phyloP scores from a whole-genome alignment of 306 rosid species.

The Prunus mira region DNA sequence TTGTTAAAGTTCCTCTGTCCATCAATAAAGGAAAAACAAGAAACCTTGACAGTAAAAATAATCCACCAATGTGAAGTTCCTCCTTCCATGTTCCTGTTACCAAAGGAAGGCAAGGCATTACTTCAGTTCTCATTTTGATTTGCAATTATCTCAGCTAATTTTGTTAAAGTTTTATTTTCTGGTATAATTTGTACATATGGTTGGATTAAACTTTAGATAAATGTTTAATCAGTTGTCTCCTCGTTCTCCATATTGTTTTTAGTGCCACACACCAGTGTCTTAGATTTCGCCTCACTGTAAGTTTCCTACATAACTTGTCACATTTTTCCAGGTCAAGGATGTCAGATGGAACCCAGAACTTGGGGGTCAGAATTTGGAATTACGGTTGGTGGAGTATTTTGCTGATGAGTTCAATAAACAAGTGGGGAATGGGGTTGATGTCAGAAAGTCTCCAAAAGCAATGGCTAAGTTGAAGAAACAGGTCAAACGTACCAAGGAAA shows the following conservation, averaged over 20 bases:
- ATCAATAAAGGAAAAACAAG: not conserved
- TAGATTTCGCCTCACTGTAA: not conserved
- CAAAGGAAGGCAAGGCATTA: not conserved
- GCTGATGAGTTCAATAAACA: slow-evolving; percentile 87
- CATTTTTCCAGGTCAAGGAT: slow-evolving; percentile 77
- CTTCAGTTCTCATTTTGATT: too few species aligned
- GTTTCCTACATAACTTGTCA: slow-evolving; percentile 11
- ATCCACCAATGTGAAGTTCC: not conserved
- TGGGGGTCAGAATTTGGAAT: slow-evolving; percentile 89
- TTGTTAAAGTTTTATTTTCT: not conserved
- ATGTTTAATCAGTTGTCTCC: not conserved
- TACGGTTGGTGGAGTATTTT: slow-evolving; percentile 84
- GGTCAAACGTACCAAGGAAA: slow-evolving; percentile 96
- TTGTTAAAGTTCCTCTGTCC: not conserved
- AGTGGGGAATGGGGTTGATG: slow-evolving; percentile 82
- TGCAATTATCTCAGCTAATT: not conserved
- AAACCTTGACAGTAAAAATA: not conserved
- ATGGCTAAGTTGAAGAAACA: slow-evolving; percentile 98
- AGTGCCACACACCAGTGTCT: not conserved
- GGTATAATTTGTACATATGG: not conserved
- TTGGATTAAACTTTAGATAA: not conserved
- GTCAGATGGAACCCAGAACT: slow-evolving; percentile 91
- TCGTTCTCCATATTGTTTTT: not conserved
- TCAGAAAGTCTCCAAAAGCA: slow-evolving; percentile 81
- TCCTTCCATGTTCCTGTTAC: not conserved